Evolutionary conservation across 495 filamentous ascomycete species (phyloP), one percentile per base, ranked within the genome.

Genomic region (Xylaria nigripes): DNA sequence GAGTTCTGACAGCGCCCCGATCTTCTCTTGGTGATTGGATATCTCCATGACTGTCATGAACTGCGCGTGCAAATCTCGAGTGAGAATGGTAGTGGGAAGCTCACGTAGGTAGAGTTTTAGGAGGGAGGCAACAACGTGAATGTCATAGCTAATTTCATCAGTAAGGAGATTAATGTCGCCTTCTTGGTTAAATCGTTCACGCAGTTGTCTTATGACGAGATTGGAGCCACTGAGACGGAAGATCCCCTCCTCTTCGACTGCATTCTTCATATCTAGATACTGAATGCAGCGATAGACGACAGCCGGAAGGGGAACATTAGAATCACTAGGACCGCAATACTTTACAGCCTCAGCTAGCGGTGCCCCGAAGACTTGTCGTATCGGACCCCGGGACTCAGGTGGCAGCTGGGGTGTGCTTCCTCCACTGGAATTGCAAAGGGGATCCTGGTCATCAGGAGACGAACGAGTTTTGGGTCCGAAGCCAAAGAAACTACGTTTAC

Each of bases 251-350:
- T 98, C 93, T 19, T 71, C 76, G 16, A 85, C 78, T 36, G 92
- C 94, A 50, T 86, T 82, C 70, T 95, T 90, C 13, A 83, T 78
- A 46, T 87, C 84, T 22, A 98, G 78, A 67, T 96, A 98, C 66
- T 97, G 89, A 57, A 98, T 86, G 61, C 91, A 96, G 42, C 93
- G 86, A 72, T 95, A 97, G 40, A 96, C 90, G 1, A 97, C 93
- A n/a, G 94, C 89, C 7, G 93, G 93, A 30, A 98, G 73, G 44
- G 85, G 81, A 18, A 86, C 81, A 47, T 75, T 75, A 18, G 87
- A 72, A 51, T 87, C 89, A 40, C 76, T 67, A 6, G 92, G 92
- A 13, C 80, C 76, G 57, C 85, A 88, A 63, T 79, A 86, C 59
- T 86, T 78, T 5, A 95, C 91, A 32, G 93, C 93, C 61, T 98